Evolutionary conservation across 148 eudicot species (phyloP).

Genomic region (Pouteria glomerata): DNA sequence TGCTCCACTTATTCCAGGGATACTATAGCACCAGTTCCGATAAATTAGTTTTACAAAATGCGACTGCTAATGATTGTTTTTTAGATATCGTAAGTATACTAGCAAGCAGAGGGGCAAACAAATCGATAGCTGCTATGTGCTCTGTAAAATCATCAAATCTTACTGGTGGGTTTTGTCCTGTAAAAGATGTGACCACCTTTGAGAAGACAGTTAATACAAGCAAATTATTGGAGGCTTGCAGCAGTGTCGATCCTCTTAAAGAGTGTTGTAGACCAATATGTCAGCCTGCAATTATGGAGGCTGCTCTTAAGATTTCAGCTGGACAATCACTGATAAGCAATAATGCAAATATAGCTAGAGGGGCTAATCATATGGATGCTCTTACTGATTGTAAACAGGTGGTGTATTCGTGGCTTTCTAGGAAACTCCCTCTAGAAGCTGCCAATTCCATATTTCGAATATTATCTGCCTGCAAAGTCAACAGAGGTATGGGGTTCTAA

Average conservation of each 20-base stretch:
- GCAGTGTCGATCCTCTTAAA: constrained; percentile 74
- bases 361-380: constrained; percentile 34
- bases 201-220: constrained; percentile 78
- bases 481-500: constrained; percentile 56
- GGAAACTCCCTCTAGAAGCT: constrained; percentile 64
- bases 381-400: constrained; percentile 87
- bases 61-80: constrained; percentile 75
- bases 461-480: constrained; percentile 82
- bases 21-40: constrained; percentile 52
- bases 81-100: constrained; percentile 69
- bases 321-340: constrained; percentile 25
- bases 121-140: constrained; percentile 61
- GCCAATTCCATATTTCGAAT: constrained; percentile 71
- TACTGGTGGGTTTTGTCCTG: constrained; percentile 88
- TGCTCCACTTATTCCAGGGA: constrained; percentile 83
- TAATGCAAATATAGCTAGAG: constrained; percentile 34
- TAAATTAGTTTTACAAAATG: constrained; percentile 55
- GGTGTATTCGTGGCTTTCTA: constrained; percentile 80
- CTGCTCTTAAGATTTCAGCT: constrained; percentile 59
- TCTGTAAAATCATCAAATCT: constrained; percentile 74
- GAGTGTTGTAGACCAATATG: constrained; percentile 94
- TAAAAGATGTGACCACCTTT: constrained; percentile 58
- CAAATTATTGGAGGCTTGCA: constrained; percentile 78
- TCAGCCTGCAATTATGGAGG: constrained; percentile 76
- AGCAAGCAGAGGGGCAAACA: constrained; percentile 87